Evolutionary conservation across 345 rosid genomes (phyloP).

Genomic region (Gossypium raimondii): DNA sequence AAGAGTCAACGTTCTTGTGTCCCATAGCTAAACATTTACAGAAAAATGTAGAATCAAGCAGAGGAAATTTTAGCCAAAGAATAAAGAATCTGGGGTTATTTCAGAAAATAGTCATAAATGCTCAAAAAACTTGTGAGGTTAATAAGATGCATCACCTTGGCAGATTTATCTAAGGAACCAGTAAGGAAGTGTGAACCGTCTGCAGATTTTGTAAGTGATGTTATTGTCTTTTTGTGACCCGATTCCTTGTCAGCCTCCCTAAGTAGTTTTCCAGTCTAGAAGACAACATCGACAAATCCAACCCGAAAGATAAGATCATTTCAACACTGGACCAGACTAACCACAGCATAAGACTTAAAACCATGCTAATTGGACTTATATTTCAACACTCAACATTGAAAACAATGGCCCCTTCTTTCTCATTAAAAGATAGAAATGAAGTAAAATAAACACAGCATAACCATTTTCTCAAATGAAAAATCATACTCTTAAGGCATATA

Average conservation of each 20-base stretch:
- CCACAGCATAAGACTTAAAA: too few relatives aligned
- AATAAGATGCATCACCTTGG: slow-evolving; percentile 48
- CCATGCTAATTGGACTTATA: too few relatives aligned
- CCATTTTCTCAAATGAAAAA: too few relatives aligned
- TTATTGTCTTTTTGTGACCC: slow-evolving; percentile 79
- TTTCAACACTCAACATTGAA: too few relatives aligned
- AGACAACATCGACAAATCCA: not conserved
- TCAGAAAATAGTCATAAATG: not conserved
- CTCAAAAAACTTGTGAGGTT: not conserved
- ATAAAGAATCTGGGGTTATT: not conserved
- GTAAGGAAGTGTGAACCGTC: slow-evolving; percentile 87
- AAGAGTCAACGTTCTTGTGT: slow-evolving; percentile 71
- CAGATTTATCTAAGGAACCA: slow-evolving; percentile 92
- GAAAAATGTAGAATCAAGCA: not conserved
- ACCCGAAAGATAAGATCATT: not conserved
- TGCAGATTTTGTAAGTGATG: slow-evolving; percentile 73
- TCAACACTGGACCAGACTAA: too few relatives aligned
- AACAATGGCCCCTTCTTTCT: too few relatives aligned
- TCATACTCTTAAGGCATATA: too few relatives aligned
- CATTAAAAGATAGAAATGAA: too few relatives aligned
- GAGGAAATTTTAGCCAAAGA: not conserved
- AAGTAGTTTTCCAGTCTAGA: slow-evolving; percentile 81
- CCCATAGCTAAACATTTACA: slow-evolving; percentile 67
- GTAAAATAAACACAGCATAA: too few relatives aligned
- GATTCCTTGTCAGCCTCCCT: slow-evolving; percentile 59